phyloP scores from a whole-genome alignment of 208 protist species.

The Leishmania arabica region DNA sequence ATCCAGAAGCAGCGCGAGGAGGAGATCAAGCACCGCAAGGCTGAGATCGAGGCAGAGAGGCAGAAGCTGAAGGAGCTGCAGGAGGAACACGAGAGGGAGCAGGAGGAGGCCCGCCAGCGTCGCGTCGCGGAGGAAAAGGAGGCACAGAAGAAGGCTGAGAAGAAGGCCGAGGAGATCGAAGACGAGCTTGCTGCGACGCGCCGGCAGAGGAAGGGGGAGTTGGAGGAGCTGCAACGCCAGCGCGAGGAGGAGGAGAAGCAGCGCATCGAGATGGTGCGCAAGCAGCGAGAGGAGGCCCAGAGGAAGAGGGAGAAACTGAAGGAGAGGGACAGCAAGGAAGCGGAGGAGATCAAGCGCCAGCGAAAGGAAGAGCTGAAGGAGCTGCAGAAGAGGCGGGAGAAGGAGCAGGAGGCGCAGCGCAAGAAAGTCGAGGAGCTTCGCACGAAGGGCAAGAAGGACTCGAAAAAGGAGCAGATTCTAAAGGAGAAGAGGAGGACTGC shows the following conservation, averaged over 20 bases:
- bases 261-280: slow-evolving; percentile 24
- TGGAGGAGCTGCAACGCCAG: slow-evolving; percentile 10
- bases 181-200: slow-evolving; percentile 21
- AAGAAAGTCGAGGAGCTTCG: slow-evolving; percentile 20
- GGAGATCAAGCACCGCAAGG: slow-evolving; percentile 44
- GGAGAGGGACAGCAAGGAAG: slow-evolving; percentile 12
- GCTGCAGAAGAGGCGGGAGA: slow-evolving; percentile 34
- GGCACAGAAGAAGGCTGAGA: slow-evolving; percentile 28
- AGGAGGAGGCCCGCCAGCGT: slow-evolving; percentile 33
- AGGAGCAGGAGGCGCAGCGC: slow-evolving; percentile 31
- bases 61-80: slow-evolving; percentile 39
- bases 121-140: slow-evolving; percentile 38
- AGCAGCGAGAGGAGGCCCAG: slow-evolving; percentile 36
- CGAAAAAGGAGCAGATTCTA: slow-evolving; percentile 33
- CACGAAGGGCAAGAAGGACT: slow-evolving; percentile 20
- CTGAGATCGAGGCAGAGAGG: slow-evolving; percentile 30
- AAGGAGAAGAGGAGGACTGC: slow-evolving; percentile 37
- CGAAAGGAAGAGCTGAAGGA: slow-evolving; percentile 29
- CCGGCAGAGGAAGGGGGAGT: slow-evolving; percentile 23
- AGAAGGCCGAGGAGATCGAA: slow-evolving; percentile 30
- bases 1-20: slow-evolving; percentile 36
- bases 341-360: slow-evolving; percentile 42
- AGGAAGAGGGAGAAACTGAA: slow-evolving; percentile 30
- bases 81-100: slow-evolving; percentile 41
- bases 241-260: slow-evolving; percentile 42